phyloP scores from a whole-genome alignment of 768 basidiomycete genomes.

The Myochromella boudieri region DNA sequence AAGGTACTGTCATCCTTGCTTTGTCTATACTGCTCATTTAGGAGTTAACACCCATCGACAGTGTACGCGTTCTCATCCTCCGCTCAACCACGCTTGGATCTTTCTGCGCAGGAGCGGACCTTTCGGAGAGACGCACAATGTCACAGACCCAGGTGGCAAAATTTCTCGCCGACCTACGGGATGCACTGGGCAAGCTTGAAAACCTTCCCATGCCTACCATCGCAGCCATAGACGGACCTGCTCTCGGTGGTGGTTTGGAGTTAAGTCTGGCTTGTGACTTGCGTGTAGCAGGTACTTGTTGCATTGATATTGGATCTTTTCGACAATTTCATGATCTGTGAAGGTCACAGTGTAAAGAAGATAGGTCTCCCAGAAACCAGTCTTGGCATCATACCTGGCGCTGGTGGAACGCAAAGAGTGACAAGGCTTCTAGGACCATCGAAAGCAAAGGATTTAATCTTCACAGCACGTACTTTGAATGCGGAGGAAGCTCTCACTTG shows the following conservation, averaged over 20 bases:
- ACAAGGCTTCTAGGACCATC: constrained; percentile 76
- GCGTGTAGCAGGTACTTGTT: constrained; percentile 74
- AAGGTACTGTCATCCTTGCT: constrained; percentile 38
- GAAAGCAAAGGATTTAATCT: constrained; percentile 85
- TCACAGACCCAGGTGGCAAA: constrained; percentile 65
- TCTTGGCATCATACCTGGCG: constrained; percentile 86
- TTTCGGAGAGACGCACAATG: constrained; percentile 86
- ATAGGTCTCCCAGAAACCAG: constrained; percentile 84
- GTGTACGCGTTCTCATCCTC: constrained; percentile 80
- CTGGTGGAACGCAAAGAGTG: constrained; percentile 85
- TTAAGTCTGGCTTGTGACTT: constrained; percentile 87
- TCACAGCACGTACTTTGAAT: constrained; percentile 69
- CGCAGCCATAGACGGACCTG: constrained; percentile 90
- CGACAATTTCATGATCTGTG: background rate
- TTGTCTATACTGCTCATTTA: background rate
- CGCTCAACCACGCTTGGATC: constrained; percentile 73
- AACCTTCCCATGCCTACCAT: constrained; percentile 85
- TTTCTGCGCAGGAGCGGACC: constrained; percentile 93
- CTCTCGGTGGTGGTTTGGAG: constrained; percentile 92
- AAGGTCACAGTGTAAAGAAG: constrained; percentile 71
- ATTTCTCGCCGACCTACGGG: constrained; percentile 77
- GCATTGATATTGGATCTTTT: background rate
- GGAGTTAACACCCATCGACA: constrained; percentile 25
- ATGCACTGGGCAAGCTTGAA: constrained; percentile 74
- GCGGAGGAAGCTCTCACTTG: constrained; percentile 69